phyloP scores from a whole-genome alignment of 768 basidiomycete genomes.

The Calocera viscosa region DNA sequence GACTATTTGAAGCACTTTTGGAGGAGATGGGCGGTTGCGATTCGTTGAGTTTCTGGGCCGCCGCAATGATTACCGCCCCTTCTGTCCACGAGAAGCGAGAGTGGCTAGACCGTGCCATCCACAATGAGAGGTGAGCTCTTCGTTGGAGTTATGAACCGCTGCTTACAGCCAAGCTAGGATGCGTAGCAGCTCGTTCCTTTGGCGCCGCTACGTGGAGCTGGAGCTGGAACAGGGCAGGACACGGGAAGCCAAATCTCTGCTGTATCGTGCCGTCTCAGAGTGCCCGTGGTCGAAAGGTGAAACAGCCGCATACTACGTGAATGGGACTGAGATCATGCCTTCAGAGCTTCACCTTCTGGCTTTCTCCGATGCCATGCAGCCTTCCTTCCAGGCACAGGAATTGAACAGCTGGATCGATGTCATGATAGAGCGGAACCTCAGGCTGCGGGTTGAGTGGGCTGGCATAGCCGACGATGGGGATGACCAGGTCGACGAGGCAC shows the following conservation, averaged over 20 bases:
- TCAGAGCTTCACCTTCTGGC: constrained; percentile 66
- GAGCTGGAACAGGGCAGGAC: constrained; percentile 54
- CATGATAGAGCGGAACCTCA: constrained; percentile 65
- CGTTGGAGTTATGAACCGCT: not conserved
- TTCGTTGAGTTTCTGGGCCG: not conserved
- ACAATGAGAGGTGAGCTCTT: not conserved
- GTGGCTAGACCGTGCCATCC: not conserved
- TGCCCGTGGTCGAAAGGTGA: constrained; percentile 66
- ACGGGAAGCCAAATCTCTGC: constrained; percentile 51
- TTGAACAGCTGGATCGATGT: constrained; percentile 50
- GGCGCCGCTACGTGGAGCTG: constrained; percentile 64
- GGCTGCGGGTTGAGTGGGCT: constrained; percentile 42
- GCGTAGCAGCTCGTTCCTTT: constrained; percentile 49
- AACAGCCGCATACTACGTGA: constrained; percentile 1
- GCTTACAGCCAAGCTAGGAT: constrained; percentile 36
- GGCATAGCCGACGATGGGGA: constrained; percentile 25
- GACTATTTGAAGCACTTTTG: not conserved
- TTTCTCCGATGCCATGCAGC: constrained; percentile 52
- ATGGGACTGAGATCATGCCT: constrained; percentile 15
- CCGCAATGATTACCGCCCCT: not conserved
- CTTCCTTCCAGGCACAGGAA: constrained; percentile 48
- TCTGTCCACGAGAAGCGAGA: not conserved
- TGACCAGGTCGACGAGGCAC: constrained; percentile 22
- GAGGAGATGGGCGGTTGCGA: not conserved
- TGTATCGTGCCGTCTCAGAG: constrained; percentile 63